Evolutionary conservation across 768 basidiomycete genomes (phyloP), one percentile per base, ranked within the genome.

Genomic region (Neoboletus brunneissimus): DNA sequence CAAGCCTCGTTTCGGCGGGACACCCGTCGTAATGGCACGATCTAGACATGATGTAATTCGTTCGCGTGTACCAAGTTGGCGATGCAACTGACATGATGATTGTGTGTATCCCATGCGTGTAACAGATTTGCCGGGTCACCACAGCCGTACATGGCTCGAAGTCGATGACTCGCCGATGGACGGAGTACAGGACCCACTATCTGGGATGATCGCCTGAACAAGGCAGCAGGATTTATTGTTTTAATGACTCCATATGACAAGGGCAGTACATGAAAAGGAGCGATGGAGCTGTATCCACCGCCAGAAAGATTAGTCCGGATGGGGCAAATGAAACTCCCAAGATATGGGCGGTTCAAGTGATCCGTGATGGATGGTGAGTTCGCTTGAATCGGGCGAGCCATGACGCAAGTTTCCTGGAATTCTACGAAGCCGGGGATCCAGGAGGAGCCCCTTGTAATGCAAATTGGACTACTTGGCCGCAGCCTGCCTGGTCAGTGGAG

Each of bases 1-100:
- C 59, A 20, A 25, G 56, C 67, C 69, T 71, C 65, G 49, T 63
- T 64, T 67, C 41, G 38, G 48, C 42, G 45, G 42, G 53, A 40
- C 55, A 49, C 31, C 58, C 45, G 53, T 59, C n/a, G n/a, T n/a
- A 52, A 56, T 52, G 42, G 27, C 15, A 41, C 18, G 48, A 49
- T 27, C 53, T 50, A 41, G 42, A 34, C 64, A 55, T 37, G 51
- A 52, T 25, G 58, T 59, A 25, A 25, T 25, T n/a, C 9, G 51
- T 43, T 51, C 48, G 58, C 61, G 37, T 67, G 63, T 47, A 12
- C 34, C 53, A 45, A 42, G 34, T 55, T 50, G 37, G 53, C 48
- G 42, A 58, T 34, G 43, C 46, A 38, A 52, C 40, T 47, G 34
- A 53, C 55, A 53, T 48, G 60, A 53, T 48, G 23, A 18, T n/a